Evolutionary conservation across 129 eudicot genomes (phyloP).

Genomic region (Flaveria linearis): DNA sequence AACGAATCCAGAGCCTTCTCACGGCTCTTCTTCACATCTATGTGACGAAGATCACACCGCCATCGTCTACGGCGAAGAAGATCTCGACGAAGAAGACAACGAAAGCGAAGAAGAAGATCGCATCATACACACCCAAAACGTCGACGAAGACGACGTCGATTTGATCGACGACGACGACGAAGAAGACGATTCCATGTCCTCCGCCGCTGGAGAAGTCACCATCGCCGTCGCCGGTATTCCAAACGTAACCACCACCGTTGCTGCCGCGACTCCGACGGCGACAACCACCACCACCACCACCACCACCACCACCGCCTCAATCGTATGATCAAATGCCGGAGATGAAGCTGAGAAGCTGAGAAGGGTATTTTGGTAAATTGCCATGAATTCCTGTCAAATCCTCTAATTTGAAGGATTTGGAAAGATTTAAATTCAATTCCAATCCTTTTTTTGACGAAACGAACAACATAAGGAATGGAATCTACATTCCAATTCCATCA

Average conservation of each 20-base stretch:
- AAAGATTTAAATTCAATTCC: no score
- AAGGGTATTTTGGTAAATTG: no score
- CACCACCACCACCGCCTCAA: not conserved
- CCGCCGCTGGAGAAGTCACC: slow-evolving; percentile 46
- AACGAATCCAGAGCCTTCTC: no score
- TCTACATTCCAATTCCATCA: no score
- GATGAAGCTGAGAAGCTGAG: no score
- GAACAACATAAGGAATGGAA: no score
- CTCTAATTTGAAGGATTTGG: no score
- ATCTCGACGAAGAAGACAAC: slow-evolving; percentile 50
- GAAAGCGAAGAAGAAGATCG: slow-evolving; percentile 32
- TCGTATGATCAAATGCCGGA: slow-evolving; percentile 23
- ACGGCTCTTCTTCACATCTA: no score
- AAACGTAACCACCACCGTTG: slow-evolving; percentile 31
- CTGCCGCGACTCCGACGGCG: slow-evolving; percentile 33
- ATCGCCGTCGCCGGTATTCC: slow-evolving; percentile 38
- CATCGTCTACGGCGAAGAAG: slow-evolving; percentile 44
- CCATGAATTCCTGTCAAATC: no score
- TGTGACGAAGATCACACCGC: slow-evolving; percentile 49
- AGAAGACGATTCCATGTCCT: slow-evolving; percentile 48
- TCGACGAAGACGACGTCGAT: slow-evolving; percentile 39
- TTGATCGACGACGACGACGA: slow-evolving; percentile 39
- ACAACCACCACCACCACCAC: slow-evolving; percentile 27
- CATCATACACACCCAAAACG: slow-evolving; percentile 8
- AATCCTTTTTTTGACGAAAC: no score